A percentile compares a stretch with the other conserved stretches of the same genome.
These are phyloP conservation scores for Eustoma russellianum DNA, from an alignment of 257 asterid genomes.

Conservation along the genomic window DNA sequence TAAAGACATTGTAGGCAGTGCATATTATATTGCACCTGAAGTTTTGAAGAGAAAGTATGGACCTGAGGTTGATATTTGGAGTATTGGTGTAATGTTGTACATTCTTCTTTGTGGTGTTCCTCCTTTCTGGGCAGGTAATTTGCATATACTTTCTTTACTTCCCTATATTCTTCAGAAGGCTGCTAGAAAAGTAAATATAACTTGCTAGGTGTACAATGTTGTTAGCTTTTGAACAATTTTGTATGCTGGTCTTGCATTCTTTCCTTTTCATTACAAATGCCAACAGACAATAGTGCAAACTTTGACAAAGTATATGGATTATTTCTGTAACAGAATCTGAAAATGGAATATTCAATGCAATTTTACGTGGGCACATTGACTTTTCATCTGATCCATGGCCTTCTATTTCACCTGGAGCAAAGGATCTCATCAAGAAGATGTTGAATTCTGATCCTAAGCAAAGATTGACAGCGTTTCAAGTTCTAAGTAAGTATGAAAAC, in stretches of 20 bases:
- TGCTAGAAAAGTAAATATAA: background rate
- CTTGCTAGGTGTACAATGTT: background rate
- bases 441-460: slow-evolving; percentile 66
- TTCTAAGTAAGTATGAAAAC: slow-evolving; percentile 44
- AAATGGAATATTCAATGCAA: slow-evolving; percentile 86
- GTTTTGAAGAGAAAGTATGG: slow-evolving; percentile 88
- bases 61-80: slow-evolving; percentile 95
- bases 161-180: background rate
- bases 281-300: no score
- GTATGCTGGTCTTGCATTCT: no score
- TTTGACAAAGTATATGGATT: background rate
- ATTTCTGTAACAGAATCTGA: slow-evolving; percentile 46
- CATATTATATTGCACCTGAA: slow-evolving; percentile 94
- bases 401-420: slow-evolving; percentile 74
- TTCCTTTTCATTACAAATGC: background rate
- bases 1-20: slow-evolving; percentile 94
- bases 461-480: slow-evolving; percentile 76
- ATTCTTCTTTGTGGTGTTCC: background rate
- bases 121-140: background rate
- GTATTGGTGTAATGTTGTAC: slow-evolving; percentile 86
- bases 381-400: slow-evolving; percentile 95
- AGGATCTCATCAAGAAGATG: slow-evolving; percentile 88
- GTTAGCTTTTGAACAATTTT: no score
- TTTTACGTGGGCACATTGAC: slow-evolving; percentile 71
- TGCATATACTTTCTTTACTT: background rate